phyloP scores from a whole-genome alignment of 1,139 yeast genomes.

The Nadsonia commutata region DNA sequence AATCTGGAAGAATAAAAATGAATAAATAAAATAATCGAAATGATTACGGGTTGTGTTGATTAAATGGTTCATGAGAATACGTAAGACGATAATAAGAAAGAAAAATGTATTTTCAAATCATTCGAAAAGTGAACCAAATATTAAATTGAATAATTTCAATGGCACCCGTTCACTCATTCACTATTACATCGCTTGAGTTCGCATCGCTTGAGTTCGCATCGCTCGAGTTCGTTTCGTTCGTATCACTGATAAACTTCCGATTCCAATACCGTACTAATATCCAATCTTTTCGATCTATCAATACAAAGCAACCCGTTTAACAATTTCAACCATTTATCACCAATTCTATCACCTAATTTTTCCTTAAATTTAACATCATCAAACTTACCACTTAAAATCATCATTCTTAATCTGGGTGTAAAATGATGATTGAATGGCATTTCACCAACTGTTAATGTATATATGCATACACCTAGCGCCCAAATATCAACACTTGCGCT shows the following conservation, averaged over 20 bases:
- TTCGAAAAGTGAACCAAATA: too few species aligned
- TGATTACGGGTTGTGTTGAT: too few species aligned
- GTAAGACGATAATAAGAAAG: too few species aligned
- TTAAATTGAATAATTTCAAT: too few species aligned
- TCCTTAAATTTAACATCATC: slow-evolving; percentile 29
- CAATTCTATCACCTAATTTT: slow-evolving; percentile 20
- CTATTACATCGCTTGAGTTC: not conserved
- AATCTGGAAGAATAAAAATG: too few species aligned
- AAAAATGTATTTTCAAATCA: too few species aligned
- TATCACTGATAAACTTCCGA: slow-evolving; percentile 4
- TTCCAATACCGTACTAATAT: slow-evolving; percentile 27
- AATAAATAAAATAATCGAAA: too few species aligned
- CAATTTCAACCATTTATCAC: slow-evolving; percentile 32
- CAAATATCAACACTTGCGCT: slow-evolving; percentile 73
- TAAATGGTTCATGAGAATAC: too few species aligned
- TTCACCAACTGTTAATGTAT: slow-evolving; percentile 57
- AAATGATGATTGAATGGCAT: slow-evolving; percentile 74
- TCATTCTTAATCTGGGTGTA: slow-evolving; percentile 62
- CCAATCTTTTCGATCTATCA: slow-evolving; percentile 38
- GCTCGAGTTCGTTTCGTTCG: too few species aligned
- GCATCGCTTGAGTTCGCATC: slow-evolving; percentile 4
- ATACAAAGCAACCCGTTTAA: slow-evolving; percentile 41
- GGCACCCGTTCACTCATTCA: too few species aligned
- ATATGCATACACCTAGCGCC: slow-evolving; percentile 76
- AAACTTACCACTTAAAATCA: slow-evolving; percentile 56